Evolutionary conservation across 306 rosid species (phyloP).

Genomic region (barrel medic (Medicago truncatula)): MtrunA17r5.0-ANR NC_053049.1:10262001-10262500

Average conservation of each 20-base stretch:
- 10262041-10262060: conserved; percentile 59
- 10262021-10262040: conserved; percentile 75
- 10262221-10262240: conserved; percentile 87
- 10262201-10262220: conserved; percentile 70
- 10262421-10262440: not conserved
- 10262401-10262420: conserved; percentile 37
- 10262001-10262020: conserved; percentile 75
- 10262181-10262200: conserved; percentile 80
- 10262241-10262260: conserved; percentile 81
- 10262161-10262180: conserved; percentile 73
- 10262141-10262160: conserved; percentile 67
- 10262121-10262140: conserved; percentile 67
- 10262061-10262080: conserved; percentile 76
- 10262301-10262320: conserved; percentile 79
- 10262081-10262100: conserved; percentile 88
- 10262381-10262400: conserved; percentile 29
- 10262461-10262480: not conserved
- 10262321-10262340: conserved; percentile 55
- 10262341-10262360: conserved; percentile 28
- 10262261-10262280: conserved; percentile 82
- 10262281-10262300: conserved; percentile 86
- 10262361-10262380: conserved; percentile 38
- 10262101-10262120: conserved; percentile 52
- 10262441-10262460: conserved; percentile 6
- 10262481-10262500: no score